Evolutionary conservation across 768 basidiomycete species (phyloP).

Genomic region (Nidularia sp.): DNA sequence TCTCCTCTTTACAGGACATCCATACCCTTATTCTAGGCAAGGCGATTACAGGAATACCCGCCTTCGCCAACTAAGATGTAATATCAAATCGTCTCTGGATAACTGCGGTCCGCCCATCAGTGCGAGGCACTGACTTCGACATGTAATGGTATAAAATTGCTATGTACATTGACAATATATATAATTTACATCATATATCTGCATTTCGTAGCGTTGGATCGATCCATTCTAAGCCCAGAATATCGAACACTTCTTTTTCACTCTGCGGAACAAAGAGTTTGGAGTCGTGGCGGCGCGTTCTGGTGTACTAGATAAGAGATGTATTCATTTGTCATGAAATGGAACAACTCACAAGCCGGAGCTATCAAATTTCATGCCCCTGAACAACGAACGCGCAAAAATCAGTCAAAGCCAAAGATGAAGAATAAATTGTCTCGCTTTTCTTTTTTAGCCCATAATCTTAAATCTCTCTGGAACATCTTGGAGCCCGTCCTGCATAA

Average conservation of each 20-base stretch:
- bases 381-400: slow-evolving; percentile 13
- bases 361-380: slow-evolving; percentile 83
- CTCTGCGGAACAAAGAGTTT: slow-evolving; percentile 54
- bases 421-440: slow-evolving; percentile 28
- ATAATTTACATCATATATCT: slow-evolving; percentile 36
- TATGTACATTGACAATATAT: slow-evolving; percentile 1
- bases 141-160: neutral
- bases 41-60: slow-evolving; percentile 85
- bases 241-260: slow-evolving; percentile 70
- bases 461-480: slow-evolving; percentile 85
- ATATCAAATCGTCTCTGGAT: neutral
- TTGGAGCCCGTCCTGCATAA: slow-evolving; percentile 74
- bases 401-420: neutral
- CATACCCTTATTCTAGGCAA: slow-evolving; percentile 92
- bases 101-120: no score
- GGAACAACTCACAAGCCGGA: slow-evolving; percentile 61
- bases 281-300: slow-evolving; percentile 63
- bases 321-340: neutral
- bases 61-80: slow-evolving; percentile 60
- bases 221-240: slow-evolving; percentile 67
- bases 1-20: slow-evolving; percentile 53
- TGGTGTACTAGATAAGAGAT: slow-evolving; percentile 16
- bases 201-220: slow-evolving; percentile 73
- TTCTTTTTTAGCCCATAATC: slow-evolving; percentile 67
- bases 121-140: no score